Evolutionary conservation across 2,329 filamentous ascomycete species (phyloP).

Genomic region (Alternaria panax): DNA sequence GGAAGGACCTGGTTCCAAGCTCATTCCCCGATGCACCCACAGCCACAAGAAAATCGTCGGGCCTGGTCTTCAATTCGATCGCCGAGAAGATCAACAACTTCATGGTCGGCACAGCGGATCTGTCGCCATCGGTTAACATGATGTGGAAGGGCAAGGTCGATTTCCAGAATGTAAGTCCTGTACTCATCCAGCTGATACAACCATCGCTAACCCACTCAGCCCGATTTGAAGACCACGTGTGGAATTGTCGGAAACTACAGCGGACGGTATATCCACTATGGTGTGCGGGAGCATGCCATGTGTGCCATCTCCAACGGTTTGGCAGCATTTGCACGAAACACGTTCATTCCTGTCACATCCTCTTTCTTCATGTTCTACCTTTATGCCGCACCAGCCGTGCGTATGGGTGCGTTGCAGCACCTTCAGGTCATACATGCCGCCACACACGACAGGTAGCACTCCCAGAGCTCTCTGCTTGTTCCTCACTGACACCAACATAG

Average conservation of each 20-base stretch:
- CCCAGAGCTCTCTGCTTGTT: not conserved
- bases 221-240: conserved; percentile 43
- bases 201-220: conserved; percentile 24
- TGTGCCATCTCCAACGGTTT: conserved; percentile 60
- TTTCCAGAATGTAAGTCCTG: conserved; percentile 50
- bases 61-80: conserved; percentile 10
- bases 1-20: conserved; percentile 59
- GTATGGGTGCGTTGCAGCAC: conserved; percentile 66
- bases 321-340: conserved; percentile 56
- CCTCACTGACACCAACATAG: not conserved
- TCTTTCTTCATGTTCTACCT: conserved; percentile 71
- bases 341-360: conserved; percentile 63
- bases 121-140: conserved; percentile 61
- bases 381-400: conserved; percentile 65
- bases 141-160: conserved; percentile 54
- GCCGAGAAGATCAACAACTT: conserved; percentile 58
- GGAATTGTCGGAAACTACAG: conserved; percentile 63
- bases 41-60: conserved; percentile 57
- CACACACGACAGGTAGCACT: conserved; percentile 60
- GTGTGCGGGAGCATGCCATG: conserved; percentile 50
- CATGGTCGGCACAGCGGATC: conserved; percentile 74
- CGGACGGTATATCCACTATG: conserved; percentile 60
- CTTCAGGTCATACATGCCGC: conserved; percentile 67
- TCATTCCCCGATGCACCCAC: conserved; percentile 58
- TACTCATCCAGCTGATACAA: too few relatives aligned